phyloP scores from a whole-genome alignment of 2,329 filamentous ascomycete species.

The Graphiopsis chlorocephala region DNA sequence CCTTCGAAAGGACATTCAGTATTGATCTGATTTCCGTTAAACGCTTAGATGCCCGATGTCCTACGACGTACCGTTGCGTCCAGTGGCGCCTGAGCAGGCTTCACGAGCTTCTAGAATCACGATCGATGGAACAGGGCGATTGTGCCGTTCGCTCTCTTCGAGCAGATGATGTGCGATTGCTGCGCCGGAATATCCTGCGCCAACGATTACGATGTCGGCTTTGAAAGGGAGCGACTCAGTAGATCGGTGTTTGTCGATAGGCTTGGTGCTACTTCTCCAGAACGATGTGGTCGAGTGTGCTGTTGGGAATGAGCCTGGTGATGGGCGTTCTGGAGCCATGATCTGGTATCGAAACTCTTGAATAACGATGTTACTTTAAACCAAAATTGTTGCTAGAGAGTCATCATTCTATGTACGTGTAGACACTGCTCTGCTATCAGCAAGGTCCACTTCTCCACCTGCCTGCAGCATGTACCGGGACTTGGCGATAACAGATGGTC shows the following conservation, averaged over 20 bases:
- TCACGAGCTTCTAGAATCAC: slow-evolving; percentile 72
- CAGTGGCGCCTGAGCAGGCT: slow-evolving; percentile 75
- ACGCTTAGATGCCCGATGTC: background rate
- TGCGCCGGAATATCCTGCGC: slow-evolving; percentile 68
- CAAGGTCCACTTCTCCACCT: background rate
- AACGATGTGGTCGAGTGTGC: slow-evolving; percentile 31
- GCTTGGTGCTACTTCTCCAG: slow-evolving; percentile 43
- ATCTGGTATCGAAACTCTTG: background rate
- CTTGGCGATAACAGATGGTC: background rate
- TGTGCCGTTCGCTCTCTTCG: slow-evolving; percentile 12
- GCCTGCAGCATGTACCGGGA: background rate
- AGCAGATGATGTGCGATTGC: slow-evolving; percentile 30
- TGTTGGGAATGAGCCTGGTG: background rate
- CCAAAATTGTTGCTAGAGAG: background rate
- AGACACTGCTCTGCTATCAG: background rate
- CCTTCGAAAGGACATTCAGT: slow-evolving; percentile 13
- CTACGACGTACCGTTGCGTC: slow-evolving; percentile 49
- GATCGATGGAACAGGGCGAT: slow-evolving; percentile 47
- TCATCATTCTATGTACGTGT: background rate
- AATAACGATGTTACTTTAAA: background rate
- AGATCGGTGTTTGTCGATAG: slow-evolving; percentile 57
- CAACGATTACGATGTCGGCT: slow-evolving; percentile 67
- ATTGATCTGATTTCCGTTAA: background rate
- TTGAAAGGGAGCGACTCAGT: slow-evolving; percentile 59
- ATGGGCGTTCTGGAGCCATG: background rate